Evolutionary conservation across 2,329 filamentous ascomycete genomes (phyloP).

Genomic region (Penicillium carneum): DNA sequence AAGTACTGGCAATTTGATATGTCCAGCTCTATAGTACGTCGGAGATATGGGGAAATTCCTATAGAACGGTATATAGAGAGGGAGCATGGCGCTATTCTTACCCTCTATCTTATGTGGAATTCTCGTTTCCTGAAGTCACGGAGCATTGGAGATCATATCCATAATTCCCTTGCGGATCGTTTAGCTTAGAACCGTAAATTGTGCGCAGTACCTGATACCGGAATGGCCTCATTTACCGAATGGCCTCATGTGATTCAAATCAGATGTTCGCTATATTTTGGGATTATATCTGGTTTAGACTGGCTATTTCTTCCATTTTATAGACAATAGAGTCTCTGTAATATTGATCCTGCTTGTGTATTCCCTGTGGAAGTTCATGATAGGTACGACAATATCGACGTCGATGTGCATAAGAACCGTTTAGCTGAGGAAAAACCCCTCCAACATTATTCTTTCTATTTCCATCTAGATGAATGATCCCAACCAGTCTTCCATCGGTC

Average conservation of each 20-base stretch:
- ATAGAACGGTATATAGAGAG: not conserved
- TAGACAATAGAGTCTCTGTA: not conserved
- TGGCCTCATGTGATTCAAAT: not conserved
- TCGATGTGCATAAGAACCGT: not conserved
- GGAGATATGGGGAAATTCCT: not conserved
- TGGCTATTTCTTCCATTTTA: not conserved
- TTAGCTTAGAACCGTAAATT: slow-evolving; percentile 9
- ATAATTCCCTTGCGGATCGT: not conserved
- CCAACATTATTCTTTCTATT: too few species aligned
- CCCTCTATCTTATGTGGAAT: not conserved
- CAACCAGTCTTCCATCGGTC: not conserved
- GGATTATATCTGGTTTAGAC: not conserved
- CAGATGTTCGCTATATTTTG: not conserved
- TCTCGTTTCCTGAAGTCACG: not conserved
- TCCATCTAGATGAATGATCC: not conserved
- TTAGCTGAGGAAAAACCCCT: too few species aligned
- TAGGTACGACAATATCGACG: not conserved
- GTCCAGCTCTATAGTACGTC: slow-evolving; percentile 1
- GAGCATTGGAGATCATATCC: slow-evolving; percentile 9
- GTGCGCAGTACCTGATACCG: not conserved
- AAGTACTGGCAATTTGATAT: slow-evolving; percentile 17
- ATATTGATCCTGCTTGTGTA: slow-evolving; percentile 4
- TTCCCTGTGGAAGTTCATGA: slow-evolving; percentile 3
- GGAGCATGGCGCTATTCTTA: not conserved
- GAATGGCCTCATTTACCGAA: slow-evolving; percentile 1